These are phyloP conservation scores for Claviceps paspali DNA, from an alignment of 2,329 filamentous ascomycete species.

Conservation along the genomic window DNA sequence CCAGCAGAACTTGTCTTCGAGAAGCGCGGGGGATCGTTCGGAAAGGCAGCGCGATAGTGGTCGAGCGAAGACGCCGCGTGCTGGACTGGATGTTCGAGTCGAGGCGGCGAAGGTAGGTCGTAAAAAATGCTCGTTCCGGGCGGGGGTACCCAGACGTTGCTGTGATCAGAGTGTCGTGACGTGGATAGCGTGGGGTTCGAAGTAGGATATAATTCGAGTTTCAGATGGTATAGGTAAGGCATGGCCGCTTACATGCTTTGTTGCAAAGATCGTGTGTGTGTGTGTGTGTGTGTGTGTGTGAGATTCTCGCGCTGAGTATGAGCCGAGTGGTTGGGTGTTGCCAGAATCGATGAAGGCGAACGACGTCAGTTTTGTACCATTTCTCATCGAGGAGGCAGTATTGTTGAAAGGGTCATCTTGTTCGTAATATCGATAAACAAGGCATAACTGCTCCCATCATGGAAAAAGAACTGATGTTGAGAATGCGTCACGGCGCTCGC, in stretches of 20 bases:
- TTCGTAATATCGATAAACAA: no score
- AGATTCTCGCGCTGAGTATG: no score
- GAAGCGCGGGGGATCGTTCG: background rate
- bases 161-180: constrained; percentile 3
- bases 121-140: constrained; percentile 36
- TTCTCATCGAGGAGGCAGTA: no score
- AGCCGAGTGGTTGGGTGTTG: no score
- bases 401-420: no score
- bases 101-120: constrained; percentile 35
- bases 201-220: constrained; percentile 46
- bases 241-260: constrained; percentile 19
- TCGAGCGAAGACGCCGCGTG: constrained; percentile 10
- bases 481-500: no score
- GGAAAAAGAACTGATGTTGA: no score
- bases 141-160: constrained; percentile 34
- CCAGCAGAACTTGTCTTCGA: background rate
- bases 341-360: no score
- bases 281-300: no score
- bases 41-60: background rate
- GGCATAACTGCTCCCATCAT: no score
- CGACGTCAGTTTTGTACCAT: no score
- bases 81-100: constrained; percentile 7
- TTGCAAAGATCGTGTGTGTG: background rate
- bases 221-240: constrained; percentile 53
- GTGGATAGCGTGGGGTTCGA: constrained; percentile 18